Evolutionary conservation across 2,329 filamentous ascomycete species (phyloP).

Genomic region (Microdochium paspali): DNA sequence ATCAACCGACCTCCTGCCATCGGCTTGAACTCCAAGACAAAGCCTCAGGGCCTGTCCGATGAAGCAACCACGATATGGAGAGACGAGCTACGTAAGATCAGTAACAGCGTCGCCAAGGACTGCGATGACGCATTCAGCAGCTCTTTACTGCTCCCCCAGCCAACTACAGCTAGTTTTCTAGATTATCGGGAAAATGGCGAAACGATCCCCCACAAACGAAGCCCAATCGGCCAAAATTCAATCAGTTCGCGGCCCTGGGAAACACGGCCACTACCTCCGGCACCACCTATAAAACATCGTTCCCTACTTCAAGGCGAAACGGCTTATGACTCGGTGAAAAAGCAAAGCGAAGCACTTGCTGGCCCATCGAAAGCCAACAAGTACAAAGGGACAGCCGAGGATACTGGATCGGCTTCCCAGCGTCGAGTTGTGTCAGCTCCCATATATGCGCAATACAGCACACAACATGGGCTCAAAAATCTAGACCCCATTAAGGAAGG

Average conservation of each 20-base stretch:
- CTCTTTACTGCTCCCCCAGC: slow-evolving; percentile 27
- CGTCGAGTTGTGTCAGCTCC: slow-evolving; percentile 43
- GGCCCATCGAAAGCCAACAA: not conserved
- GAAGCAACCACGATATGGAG: slow-evolving; percentile 30
- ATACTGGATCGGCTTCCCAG: slow-evolving; percentile 17
- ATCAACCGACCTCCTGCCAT: slow-evolving; percentile 2
- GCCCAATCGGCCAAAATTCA: not conserved
- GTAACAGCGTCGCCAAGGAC: slow-evolving; percentile 75
- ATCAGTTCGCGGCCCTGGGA: slow-evolving; percentile 25
- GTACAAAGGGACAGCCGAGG: not conserved
- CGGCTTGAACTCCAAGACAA: slow-evolving; percentile 6
- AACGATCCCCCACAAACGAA: too few relatives aligned
- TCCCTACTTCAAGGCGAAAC: slow-evolving; percentile 5
- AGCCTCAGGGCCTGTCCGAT: not conserved
- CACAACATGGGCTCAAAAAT: slow-evolving; percentile 20
- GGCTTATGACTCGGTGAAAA: slow-evolving; percentile 9
- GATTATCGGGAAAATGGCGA: not conserved
- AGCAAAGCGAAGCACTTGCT: slow-evolving; percentile 7
- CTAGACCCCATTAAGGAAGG: slow-evolving; percentile 33
- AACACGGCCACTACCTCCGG: slow-evolving; percentile 39
- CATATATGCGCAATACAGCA: slow-evolving; percentile 29
- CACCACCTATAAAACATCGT: slow-evolving; percentile 26
- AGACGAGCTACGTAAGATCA: slow-evolving; percentile 77
- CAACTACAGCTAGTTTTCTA: slow-evolving; percentile 4
- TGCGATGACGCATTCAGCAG: slow-evolving; percentile 90